Conservation (phyloP, 352 stramenopile genomes). For the Phytophthora pinifolia region DNA sequence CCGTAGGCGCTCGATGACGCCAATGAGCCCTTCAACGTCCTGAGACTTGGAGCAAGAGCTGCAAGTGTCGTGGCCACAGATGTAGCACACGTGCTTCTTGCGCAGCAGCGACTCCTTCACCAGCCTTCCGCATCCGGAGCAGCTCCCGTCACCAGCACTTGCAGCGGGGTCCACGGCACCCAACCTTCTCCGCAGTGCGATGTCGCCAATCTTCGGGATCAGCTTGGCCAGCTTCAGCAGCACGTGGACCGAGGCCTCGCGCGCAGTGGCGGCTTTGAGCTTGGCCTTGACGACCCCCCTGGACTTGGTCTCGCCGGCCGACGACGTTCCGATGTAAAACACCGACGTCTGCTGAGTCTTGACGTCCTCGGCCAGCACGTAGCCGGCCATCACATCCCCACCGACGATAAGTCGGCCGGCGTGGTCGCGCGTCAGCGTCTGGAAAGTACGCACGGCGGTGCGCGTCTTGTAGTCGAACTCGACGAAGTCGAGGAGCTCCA, state of each 20-base stretch:
- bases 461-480: slow-evolving; percentile 27
- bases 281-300: slow-evolving; percentile 25
- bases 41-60: slow-evolving; percentile 35
- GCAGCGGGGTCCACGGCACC: slow-evolving; percentile 18
- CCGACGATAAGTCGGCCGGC: slow-evolving; percentile 24
- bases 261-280: slow-evolving; percentile 18
- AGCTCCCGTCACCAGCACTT: slow-evolving; percentile 22
- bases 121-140: slow-evolving; percentile 31
- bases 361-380: slow-evolving; percentile 26
- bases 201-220: slow-evolving; percentile 35
- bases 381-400: slow-evolving; percentile 31
- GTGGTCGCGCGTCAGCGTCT: slow-evolving; percentile 24
- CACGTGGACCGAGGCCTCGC: slow-evolving; percentile 20
- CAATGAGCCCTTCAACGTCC: slow-evolving; percentile 43
- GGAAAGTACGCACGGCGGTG: slow-evolving; percentile 29
- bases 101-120: slow-evolving; percentile 33
- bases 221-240: slow-evolving; percentile 36
- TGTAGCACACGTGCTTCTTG: slow-evolving; percentile 39
- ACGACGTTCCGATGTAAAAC: slow-evolving; percentile 34
- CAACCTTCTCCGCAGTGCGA: slow-evolving; percentile 32
- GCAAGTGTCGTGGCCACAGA: slow-evolving; percentile 43
- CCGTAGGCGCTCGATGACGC: slow-evolving; percentile 37
- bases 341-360: slow-evolving; percentile 30
- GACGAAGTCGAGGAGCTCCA: slow-evolving; percentile 39
- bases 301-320: slow-evolving; percentile 3